These are phyloP conservation scores for Papiliotrema flavescens DNA, from an alignment of 1,284 basidiomycete genomes.

Conservation along the genomic window DNA sequence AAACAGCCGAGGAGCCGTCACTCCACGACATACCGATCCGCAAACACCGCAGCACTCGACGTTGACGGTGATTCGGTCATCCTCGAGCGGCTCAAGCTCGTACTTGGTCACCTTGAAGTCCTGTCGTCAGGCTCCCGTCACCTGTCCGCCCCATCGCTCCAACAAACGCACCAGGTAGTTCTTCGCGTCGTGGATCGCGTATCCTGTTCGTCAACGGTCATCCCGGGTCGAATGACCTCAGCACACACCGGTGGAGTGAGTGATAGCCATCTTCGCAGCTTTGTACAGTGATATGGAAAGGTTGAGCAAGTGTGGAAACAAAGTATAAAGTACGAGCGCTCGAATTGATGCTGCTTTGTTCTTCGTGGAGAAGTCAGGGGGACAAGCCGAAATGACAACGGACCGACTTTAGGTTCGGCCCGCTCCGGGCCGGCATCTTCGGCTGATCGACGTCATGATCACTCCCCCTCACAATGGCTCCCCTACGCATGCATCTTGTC, in stretches of 20 bases:
- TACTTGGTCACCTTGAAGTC: conserved; percentile 58
- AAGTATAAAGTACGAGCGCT: too few species aligned
- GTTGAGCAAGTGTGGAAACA: not conserved
- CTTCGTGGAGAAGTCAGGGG: not conserved
- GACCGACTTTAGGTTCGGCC: not conserved
- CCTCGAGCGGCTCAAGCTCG: conserved; percentile 64
- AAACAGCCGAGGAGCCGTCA: too few species aligned
- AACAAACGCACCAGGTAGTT: conserved; percentile 35
- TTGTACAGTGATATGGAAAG: not conserved
- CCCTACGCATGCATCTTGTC: not conserved
- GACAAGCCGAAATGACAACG: not conserved
- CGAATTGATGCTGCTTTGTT: too few species aligned
- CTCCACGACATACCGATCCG: conserved; percentile 18
- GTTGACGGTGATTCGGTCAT: conserved; percentile 65
- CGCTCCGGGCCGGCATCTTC: not conserved
- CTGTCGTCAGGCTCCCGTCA: conserved; percentile 6
- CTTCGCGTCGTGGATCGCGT: conserved; percentile 44
- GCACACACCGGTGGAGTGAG: conserved; percentile 34
- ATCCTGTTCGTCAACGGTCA: conserved; percentile 17
- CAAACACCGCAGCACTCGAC: conserved; percentile 58
- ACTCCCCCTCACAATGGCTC: too few species aligned
- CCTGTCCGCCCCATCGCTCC: not conserved
- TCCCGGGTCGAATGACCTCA: not conserved
- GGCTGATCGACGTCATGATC: not conserved
- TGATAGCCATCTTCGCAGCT: conserved; percentile 26